Evolutionary conservation across 495 filamentous ascomycete genomes (phyloP).

Genomic region (Saxophila tyrrhenica): DNA sequence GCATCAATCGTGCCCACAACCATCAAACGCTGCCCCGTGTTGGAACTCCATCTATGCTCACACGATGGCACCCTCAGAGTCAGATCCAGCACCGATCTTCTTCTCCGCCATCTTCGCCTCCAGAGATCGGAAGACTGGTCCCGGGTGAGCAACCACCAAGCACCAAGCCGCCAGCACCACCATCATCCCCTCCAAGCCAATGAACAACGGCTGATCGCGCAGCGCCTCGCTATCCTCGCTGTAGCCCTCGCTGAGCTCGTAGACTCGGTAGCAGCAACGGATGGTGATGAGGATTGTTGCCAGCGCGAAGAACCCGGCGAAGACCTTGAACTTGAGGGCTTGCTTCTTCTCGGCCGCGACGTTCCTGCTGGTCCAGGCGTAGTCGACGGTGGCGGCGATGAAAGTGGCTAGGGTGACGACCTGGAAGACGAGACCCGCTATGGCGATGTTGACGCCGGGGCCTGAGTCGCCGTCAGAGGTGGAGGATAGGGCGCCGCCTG

Average conservation of each 20-base stretch:
- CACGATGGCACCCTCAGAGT: background rate
- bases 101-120: background rate
- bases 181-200: conserved; percentile 17
- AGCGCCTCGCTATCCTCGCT: conserved; percentile 2
- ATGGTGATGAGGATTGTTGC: conserved; percentile 7
- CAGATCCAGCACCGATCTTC: background rate
- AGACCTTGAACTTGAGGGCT: conserved; percentile 37
- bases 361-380: conserved; percentile 5
- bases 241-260: conserved; percentile 16
- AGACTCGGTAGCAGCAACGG: conserved; percentile 9
- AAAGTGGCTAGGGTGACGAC: conserved; percentile 27
- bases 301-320: conserved; percentile 4
- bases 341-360: background rate
- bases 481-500: conserved; percentile 35
- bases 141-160: conserved; percentile 4
- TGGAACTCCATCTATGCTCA: too few relatives aligned
- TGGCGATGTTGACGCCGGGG: conserved; percentile 23
- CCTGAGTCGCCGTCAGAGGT: conserved; percentile 15
- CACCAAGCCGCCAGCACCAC: conserved; percentile 3
- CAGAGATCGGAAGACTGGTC: background rate
- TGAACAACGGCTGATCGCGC: conserved; percentile 12
- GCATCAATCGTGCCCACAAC: too few relatives aligned
- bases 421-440: conserved; percentile 30
- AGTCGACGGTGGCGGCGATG: conserved; percentile 24
- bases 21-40: too few relatives aligned